Percentiles rank a stretch among this genome's conserved stretches.
phyloP scores from a whole-genome alignment of 2,329 filamentous ascomycete species.

The Geosmithia putterillii region DNA sequence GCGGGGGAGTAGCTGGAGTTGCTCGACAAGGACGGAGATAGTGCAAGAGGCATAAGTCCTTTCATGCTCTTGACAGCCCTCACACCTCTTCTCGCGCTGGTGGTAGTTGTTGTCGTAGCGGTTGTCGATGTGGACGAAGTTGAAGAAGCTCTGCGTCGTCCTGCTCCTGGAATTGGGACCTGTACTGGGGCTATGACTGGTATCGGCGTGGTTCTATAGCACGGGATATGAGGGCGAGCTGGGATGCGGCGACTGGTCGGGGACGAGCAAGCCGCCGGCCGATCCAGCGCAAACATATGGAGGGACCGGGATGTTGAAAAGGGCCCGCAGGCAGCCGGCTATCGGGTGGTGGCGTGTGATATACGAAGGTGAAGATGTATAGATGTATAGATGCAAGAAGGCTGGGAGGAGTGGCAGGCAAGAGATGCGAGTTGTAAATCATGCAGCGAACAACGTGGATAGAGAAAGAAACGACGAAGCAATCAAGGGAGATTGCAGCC shows the following conservation, averaged over 20 bases:
- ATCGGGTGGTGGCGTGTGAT: neutral
- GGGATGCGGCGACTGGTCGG: neutral
- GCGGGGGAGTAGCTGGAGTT: slow-evolving; percentile 8
- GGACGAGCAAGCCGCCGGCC: neutral
- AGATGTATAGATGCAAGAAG: neutral
- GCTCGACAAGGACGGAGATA: slow-evolving; percentile 8
- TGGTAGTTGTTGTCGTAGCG: neutral
- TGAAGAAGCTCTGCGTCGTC: neutral
- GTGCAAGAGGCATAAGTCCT: slow-evolving; percentile 21
- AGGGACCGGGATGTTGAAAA: neutral
- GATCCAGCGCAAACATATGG: slow-evolving; percentile 1
- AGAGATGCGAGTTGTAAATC: neutral
- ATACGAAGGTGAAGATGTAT: neutral
- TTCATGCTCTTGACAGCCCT: slow-evolving; percentile 27
- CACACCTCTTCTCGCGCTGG: too few species aligned
- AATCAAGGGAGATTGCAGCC: neutral
- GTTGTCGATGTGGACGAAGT: neutral
- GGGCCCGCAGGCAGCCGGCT: neutral
- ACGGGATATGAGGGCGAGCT: neutral
- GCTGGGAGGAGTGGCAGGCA: neutral
- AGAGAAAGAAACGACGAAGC: neutral
- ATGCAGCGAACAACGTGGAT: neutral
- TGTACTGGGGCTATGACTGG: neutral
- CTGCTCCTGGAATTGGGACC: neutral
- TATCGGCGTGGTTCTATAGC: neutral